phyloP scores from a whole-genome alignment of 345 rosid species.

The Lumnitzera littorea region DNA sequence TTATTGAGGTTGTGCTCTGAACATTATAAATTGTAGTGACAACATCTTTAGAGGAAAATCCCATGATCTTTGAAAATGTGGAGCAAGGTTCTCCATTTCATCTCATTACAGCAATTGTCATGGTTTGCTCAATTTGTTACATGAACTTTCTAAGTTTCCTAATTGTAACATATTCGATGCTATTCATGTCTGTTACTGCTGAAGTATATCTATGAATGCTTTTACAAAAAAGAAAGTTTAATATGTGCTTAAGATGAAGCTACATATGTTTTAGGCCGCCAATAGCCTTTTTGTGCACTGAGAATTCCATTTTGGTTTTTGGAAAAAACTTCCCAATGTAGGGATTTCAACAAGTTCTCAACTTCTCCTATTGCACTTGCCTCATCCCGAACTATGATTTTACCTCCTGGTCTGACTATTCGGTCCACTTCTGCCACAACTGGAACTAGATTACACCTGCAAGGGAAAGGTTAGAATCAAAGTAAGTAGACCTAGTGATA shows the following conservation, averaged over 20 bases:
- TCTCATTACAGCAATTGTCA: neutral
- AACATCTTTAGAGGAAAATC: no score
- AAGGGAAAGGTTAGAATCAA: neutral
- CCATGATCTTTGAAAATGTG: no score
- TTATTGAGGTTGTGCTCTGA: no score
- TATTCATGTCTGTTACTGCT: neutral
- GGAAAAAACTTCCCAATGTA: conserved; percentile 81
- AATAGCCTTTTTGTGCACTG: conserved; percentile 83
- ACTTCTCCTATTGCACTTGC: conserved; percentile 56
- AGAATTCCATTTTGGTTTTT: conserved; percentile 75
- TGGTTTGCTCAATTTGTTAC: neutral
- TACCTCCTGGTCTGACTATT: conserved; percentile 92
- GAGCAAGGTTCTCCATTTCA: neutral
- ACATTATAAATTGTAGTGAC: no score
- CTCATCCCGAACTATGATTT: conserved; percentile 64
- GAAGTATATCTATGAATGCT: neutral
- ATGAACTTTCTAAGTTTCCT: neutral
- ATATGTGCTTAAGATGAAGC: conserved; percentile 22
- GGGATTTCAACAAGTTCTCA: conserved; percentile 66
- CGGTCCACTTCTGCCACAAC: conserved; percentile 89
- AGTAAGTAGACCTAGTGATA: neutral
- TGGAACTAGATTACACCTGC: conserved; percentile 76
- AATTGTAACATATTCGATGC: neutral
- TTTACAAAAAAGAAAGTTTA: neutral
- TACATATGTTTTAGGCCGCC: conserved; percentile 60